phyloP scores from a whole-genome alignment of 345 rosid genomes.

The Eucalyptus albens region DNA sequence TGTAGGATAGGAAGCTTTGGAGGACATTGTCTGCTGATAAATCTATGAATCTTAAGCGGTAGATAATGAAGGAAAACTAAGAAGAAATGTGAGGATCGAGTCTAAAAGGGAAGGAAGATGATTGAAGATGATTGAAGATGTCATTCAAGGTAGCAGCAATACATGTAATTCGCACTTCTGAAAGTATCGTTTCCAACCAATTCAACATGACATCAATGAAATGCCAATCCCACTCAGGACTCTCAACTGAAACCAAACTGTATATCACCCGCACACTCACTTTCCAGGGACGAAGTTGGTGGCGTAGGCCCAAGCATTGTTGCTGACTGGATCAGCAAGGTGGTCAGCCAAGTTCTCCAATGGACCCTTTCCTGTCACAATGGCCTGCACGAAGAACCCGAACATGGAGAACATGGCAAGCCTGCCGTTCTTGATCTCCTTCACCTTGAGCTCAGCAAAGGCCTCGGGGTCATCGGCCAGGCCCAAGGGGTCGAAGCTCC shows the following conservation, averaged over 20 bases:
- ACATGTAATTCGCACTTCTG: not conserved
- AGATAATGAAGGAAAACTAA: not conserved
- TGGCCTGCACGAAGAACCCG: constrained; percentile 3
- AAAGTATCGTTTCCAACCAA: not conserved
- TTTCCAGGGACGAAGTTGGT: constrained; percentile 12
- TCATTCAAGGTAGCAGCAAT: not conserved
- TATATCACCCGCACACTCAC: not conserved
- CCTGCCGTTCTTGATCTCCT: constrained; percentile 14
- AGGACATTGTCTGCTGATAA: not conserved
- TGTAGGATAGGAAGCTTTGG: not conserved
- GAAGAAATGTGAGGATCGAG: not conserved
- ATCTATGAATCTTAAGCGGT: not conserved
- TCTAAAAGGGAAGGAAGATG: not conserved
- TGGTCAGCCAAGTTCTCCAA: constrained; percentile 15
- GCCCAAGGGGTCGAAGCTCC: constrained; percentile 13
- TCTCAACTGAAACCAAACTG: not conserved
- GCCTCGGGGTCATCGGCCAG: constrained; percentile 14
- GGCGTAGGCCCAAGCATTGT: constrained; percentile 14
- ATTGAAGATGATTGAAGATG: not conserved
- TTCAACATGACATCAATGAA: not conserved
- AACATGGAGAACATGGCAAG: constrained; percentile 14
- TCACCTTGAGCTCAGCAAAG: constrained; percentile 11
- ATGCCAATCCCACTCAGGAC: not conserved
- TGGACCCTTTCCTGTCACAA: constrained; percentile 4
- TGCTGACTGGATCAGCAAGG: constrained; percentile 11